Evolutionary conservation across 2,329 filamentous ascomycete genomes (phyloP).

Genomic region (Chaetomiaceae sp.): DNA sequence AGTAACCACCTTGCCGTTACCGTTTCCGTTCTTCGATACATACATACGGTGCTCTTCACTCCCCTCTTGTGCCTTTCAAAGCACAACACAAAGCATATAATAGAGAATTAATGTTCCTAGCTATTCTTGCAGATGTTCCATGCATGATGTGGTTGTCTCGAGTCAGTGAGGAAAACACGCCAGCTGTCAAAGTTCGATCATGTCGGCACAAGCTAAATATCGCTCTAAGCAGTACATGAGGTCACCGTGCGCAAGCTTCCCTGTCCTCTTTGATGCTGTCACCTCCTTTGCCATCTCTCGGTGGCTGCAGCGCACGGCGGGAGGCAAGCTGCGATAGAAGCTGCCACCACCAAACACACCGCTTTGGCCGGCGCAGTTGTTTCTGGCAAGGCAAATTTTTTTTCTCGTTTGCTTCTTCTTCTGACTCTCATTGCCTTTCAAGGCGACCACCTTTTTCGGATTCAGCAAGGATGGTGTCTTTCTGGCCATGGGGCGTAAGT

Average conservation of each 20-base stretch:
- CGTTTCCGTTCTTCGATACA: no score
- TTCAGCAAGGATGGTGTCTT: constrained; percentile 28
- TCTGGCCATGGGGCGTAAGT: constrained; percentile 64
- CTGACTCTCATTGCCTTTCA: not conserved
- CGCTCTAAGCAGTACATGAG: constrained; percentile 22
- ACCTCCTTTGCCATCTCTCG: not conserved
- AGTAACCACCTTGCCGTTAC: no score
- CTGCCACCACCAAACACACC: not conserved
- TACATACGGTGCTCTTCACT: no score
- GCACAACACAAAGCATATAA: no score
- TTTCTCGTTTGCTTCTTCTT: not conserved
- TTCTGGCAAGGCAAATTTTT: not conserved
- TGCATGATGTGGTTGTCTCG: no score
- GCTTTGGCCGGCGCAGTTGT: not conserved
- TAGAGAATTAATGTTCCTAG: no score
- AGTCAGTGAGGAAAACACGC: no score
- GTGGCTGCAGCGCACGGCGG: not conserved
- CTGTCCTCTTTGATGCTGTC: constrained; percentile 2
- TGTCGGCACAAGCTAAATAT: not conserved
- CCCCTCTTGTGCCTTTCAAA: no score
- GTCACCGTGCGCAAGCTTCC: constrained; percentile 23
- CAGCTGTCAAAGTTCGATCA: no score
- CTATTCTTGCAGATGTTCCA: no score
- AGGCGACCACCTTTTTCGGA: not conserved
- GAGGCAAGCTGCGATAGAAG: not conserved